Evolutionary conservation across 345 rosid genomes (phyloP), one percentile per base, ranked within the genome.

Genomic region (Corchorus olitorius): DNA sequence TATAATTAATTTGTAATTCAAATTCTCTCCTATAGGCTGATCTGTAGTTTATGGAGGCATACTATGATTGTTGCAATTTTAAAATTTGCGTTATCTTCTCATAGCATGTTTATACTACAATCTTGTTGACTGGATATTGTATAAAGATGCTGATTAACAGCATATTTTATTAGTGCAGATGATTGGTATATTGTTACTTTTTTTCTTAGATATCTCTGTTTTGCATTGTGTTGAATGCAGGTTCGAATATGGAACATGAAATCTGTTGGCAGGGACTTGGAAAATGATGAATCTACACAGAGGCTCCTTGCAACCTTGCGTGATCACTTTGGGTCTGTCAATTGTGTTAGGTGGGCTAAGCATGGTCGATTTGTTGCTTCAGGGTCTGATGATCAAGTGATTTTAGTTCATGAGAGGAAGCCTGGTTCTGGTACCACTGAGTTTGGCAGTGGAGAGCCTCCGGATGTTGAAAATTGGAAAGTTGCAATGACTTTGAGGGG

Each of bases 261-360:
- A 78, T 92, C 95, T 62, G 89, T 89, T 79, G 89, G 89, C 81
- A 86, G 79, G 78, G 91, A 88, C 76, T 83, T 88, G 41, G 85
- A 82, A 81, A 80, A 82, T 60, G 80, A 83, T 70, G 99, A 91
- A 75, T 76, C 92, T 54, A 80, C 83, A 41, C 89, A 88, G 75
- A 84, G 93, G 88, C 97, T 97, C 81, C 94, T 97, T 34, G 99
- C 99, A 65, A 97, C 96, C 61, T 91, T 94, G 41, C 97, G 97
- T 15, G 99, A 94, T 84, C 99, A 97, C 80, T 97, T 94, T 83
- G 99, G 99, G 49, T 97, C 97, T 10, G 99, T 97, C n/a, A 97
- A 97, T 83, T 97, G 99, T 80, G 94, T 97, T 75, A 87, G 99
- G 83, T 97, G 99, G 98, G 98, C 99, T 45, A 97, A 94, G 88